These are phyloP conservation scores for Cenchrus americanus DNA, from an alignment of 176 grass and related monocot genomes.

Conservation along the genomic window DNA sequence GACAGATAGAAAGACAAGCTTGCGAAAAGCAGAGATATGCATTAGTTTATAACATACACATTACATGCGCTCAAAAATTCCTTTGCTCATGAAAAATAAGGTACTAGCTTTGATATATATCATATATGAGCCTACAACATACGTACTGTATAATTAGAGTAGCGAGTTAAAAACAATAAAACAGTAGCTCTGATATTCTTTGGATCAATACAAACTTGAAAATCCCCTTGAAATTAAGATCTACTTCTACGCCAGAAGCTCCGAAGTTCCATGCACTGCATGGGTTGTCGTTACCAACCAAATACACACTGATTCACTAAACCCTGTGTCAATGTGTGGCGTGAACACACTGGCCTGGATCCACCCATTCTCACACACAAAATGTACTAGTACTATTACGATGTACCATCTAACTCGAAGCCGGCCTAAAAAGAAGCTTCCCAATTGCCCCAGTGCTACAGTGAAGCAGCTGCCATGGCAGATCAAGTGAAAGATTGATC, in stretches of 20 bases:
- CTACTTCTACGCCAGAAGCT: constrained; percentile 31
- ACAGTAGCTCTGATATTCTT: not conserved
- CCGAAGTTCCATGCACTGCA: constrained; percentile 30
- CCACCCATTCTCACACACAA: constrained; percentile 16
- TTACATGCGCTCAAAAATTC: constrained; percentile 18
- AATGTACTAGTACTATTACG: constrained; percentile 31
- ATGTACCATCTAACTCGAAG: constrained; percentile 35
- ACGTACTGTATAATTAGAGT: not conserved
- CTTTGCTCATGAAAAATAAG: not conserved
- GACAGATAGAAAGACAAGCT: constrained; percentile 53
- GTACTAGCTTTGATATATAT: not conserved
- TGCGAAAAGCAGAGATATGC: constrained; percentile 36
- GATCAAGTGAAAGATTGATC: constrained; percentile 25
- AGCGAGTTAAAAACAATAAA: not conserved
- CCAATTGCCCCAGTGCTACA: constrained; percentile 20
- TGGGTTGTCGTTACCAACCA: constrained; percentile 37
- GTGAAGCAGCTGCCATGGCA: constrained; percentile 37
- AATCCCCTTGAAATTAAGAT: constrained; percentile 27
- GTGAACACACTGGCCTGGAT: constrained; percentile 1
- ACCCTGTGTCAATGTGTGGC: not conserved
- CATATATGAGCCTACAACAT: not conserved
- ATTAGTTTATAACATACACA: constrained; percentile 35
- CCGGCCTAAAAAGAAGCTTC: constrained; percentile 55
- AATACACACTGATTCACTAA: constrained; percentile 15
- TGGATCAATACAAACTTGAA: constrained; percentile 43